Evolutionary conservation across 1,284 basidiomycete species (phyloP).

Genomic region (Omphalotus olearius): DNA sequence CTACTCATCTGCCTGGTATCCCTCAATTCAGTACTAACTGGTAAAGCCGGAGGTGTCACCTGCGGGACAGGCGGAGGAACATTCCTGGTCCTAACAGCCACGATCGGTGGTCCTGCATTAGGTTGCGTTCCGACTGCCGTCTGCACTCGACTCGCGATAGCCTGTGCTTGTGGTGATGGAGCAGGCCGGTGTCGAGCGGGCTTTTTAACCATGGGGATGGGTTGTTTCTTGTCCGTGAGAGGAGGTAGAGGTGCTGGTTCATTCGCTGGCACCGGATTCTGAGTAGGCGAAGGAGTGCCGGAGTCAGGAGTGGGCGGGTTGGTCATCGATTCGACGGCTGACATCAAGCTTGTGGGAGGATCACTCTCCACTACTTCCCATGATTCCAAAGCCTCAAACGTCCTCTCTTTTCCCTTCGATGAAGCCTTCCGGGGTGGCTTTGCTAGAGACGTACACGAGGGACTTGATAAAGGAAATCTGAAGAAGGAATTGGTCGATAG

Average conservation of each 20-base stretch:
- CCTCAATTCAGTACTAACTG: slow-evolving; percentile 8
- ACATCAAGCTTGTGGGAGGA: slow-evolving; percentile 18
- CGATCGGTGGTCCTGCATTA: background rate
- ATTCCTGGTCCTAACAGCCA: no score
- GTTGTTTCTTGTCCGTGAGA: no score
- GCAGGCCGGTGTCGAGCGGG: no score
- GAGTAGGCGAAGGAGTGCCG: slow-evolving; percentile 21
- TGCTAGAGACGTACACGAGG: slow-evolving; percentile 19
- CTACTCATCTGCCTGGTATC: background rate
- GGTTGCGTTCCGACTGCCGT: background rate
- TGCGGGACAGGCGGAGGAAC: background rate
- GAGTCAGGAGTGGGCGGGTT: slow-evolving; percentile 10
- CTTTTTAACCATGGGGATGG: no score
- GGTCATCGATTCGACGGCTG: slow-evolving; percentile 21
- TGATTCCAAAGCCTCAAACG: slow-evolving; percentile 26
- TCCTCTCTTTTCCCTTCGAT: slow-evolving; percentile 29
- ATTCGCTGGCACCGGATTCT: slow-evolving; percentile 25
- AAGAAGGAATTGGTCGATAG: slow-evolving; percentile 26
- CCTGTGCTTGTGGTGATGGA: no score
- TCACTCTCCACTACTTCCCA: slow-evolving; percentile 35
- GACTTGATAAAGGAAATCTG: slow-evolving; percentile 20
- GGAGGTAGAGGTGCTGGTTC: slow-evolving; percentile 11
- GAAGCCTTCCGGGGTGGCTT: slow-evolving; percentile 23
- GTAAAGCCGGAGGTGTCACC: background rate
- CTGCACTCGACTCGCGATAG: no score